These are phyloP conservation scores for Bjerkandera adusta DNA, from an alignment of 1,284 basidiomycete genomes.

Conservation along the genomic window DNA sequence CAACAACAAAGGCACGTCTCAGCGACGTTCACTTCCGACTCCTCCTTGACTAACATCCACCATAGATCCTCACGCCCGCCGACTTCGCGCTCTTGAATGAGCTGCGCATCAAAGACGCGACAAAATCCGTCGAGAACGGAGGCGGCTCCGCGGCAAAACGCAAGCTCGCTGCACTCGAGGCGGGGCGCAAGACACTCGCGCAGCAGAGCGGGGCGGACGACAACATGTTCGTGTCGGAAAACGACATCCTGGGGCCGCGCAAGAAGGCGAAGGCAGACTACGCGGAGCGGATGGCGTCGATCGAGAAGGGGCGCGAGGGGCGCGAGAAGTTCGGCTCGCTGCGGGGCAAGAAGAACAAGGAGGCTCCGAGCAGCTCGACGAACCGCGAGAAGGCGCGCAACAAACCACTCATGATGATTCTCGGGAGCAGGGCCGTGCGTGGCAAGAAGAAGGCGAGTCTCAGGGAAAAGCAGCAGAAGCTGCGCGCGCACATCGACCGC, in stretches of 20 bases:
- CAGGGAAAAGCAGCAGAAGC: slow-evolving; percentile 80
- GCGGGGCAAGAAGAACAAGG: slow-evolving; percentile 89
- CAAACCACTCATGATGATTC: slow-evolving; percentile 93
- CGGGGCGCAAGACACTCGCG: slow-evolving; percentile 54
- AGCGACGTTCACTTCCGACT: neutral
- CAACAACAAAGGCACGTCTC: slow-evolving; percentile 70
- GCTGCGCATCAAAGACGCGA: slow-evolving; percentile 82
- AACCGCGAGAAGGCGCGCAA: slow-evolving; percentile 89
- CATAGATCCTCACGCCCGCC: slow-evolving; percentile 93
- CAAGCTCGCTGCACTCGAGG: slow-evolving; percentile 80
- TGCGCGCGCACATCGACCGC: slow-evolving; percentile 71
- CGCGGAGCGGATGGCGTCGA: slow-evolving; percentile 90
- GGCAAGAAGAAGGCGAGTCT: slow-evolving; percentile 89
- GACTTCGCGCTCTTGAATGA: slow-evolving; percentile 95
- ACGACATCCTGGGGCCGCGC: slow-evolving; percentile 89
- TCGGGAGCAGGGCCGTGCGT: slow-evolving; percentile 70
- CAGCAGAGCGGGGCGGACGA: slow-evolving; percentile 40
- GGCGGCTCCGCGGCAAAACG: slow-evolving; percentile 83
- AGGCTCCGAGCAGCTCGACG: slow-evolving; percentile 75
- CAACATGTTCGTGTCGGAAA: slow-evolving; percentile 81
- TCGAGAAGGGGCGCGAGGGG: slow-evolving; percentile 92
- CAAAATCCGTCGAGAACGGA: slow-evolving; percentile 66
- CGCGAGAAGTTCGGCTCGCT: slow-evolving; percentile 91
- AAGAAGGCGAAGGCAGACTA: slow-evolving; percentile 96
- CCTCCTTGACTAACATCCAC: slow-evolving; percentile 8